Conservation (phyloP, 345 rosid genomes). For the Bruguiera parviflora region DNA sequence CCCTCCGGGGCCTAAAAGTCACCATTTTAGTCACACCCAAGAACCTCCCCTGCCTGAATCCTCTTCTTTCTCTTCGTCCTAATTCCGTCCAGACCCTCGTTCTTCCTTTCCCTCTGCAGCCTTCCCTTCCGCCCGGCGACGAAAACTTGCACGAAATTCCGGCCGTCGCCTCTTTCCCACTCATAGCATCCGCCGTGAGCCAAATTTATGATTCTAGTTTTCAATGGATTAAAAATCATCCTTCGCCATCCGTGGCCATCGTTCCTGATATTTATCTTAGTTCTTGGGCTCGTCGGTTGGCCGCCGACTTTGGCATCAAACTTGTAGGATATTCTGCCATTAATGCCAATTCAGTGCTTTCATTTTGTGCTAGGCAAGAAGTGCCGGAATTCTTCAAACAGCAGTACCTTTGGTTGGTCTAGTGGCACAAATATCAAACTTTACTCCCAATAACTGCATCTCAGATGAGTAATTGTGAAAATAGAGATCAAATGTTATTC, state of each 20-base stretch:
- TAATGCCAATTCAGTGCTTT: no score
- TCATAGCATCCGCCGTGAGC: constrained; percentile 3
- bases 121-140: constrained; percentile 4
- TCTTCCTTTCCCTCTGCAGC: constrained; percentile 16
- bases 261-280: not conserved
- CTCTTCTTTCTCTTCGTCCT: constrained; percentile 14
- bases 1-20: constrained; percentile 2
- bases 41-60: constrained; percentile 12
- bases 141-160: constrained; percentile 9
- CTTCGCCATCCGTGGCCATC: constrained; percentile 9
- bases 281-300: no score
- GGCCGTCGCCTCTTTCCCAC: not conserved
- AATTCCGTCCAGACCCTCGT: constrained; percentile 5
- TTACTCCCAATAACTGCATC: no score
- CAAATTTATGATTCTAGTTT: not conserved
- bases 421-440: no score
- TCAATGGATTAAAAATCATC: constrained; percentile 10
- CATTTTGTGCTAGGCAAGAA: no score
- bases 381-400: no score
- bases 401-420: no score
- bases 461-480: no score
- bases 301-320: no score
- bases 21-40: constrained; percentile 18
- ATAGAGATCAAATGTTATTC: no score
- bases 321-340: no score